Evolutionary conservation across 2,329 filamentous ascomycete genomes (phyloP).

Genomic region (Botryotinia globosa): DNA sequence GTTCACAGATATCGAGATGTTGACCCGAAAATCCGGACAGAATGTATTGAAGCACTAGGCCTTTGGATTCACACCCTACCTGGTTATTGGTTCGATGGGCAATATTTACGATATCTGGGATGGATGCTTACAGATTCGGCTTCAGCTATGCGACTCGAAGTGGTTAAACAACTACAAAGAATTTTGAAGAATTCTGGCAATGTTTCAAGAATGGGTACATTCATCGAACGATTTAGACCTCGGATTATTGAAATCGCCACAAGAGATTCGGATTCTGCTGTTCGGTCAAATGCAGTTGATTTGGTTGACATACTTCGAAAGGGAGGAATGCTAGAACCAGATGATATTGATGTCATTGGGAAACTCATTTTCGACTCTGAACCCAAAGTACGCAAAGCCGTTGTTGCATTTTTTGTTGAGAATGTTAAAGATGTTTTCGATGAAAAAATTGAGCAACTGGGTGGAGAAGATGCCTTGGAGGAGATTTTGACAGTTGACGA

Average conservation of each 20-base stretch:
- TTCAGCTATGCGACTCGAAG: constrained; percentile 74
- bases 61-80: constrained; percentile 85
- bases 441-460: constrained; percentile 76
- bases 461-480: constrained; percentile 72
- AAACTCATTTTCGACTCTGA: constrained; percentile 88
- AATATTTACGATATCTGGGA: constrained; percentile 88
- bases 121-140: constrained; percentile 89
- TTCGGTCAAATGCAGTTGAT: constrained; percentile 77
- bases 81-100: constrained; percentile 84
- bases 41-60: constrained; percentile 83
- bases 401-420: constrained; percentile 85
- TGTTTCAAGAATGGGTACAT: constrained; percentile 73
- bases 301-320: constrained; percentile 80
- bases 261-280: constrained; percentile 74
- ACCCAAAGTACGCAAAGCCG: constrained; percentile 77
- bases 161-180: constrained; percentile 75
- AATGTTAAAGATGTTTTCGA: constrained; percentile 82
- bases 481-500: constrained; percentile 69
- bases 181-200: constrained; percentile 80
- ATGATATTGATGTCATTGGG: constrained; percentile 85
- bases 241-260: constrained; percentile 92
- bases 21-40: constrained; percentile 81
- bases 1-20: constrained; percentile 94
- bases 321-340: constrained; percentile 82
- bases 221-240: constrained; percentile 86